Percentiles rank a stretch among this genome's conserved stretches.
Evolutionary conservation across 345 rosid species (phyloP).

Genomic region (Arabidopsis arenosa): DNA sequence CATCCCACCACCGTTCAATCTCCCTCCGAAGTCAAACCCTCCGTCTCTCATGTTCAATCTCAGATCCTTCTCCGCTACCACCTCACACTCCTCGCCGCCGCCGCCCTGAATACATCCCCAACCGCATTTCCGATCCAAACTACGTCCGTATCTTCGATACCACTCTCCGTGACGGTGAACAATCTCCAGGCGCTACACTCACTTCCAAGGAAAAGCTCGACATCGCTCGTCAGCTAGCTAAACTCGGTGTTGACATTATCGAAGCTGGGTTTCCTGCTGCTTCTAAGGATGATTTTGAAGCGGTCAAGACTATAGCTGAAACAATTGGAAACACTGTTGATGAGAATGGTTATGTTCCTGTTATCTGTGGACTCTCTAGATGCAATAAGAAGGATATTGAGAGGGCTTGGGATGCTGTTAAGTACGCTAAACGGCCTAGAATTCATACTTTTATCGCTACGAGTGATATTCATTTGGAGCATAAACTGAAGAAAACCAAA

Average conservation of each 20-base stretch:
- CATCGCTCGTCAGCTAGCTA: conserved; percentile 86
- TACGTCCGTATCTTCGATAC: conserved; percentile 93
- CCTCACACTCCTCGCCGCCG: conserved; percentile 29
- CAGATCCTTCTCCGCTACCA: conserved; percentile 40
- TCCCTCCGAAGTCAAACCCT: conserved; percentile 35
- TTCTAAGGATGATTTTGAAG: conserved; percentile 91
- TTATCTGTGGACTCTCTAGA: conserved; percentile 90
- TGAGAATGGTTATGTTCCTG: conserved; percentile 77
- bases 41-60: conserved; percentile 43
- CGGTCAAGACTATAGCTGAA: conserved; percentile 71
- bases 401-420: conserved; percentile 91
- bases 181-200: conserved; percentile 95
- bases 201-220: conserved; percentile 89
- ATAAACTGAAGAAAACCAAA: conserved; percentile 76
- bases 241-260: conserved; percentile 88
- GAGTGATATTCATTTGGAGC: conserved; percentile 80
- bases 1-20: conserved; percentile 20
- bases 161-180: conserved; percentile 98
- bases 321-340: conserved; percentile 75
- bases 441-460: conserved; percentile 92
- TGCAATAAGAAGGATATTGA: conserved; percentile 80
- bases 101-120: conserved; percentile 77
- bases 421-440: conserved; percentile 77
- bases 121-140: conserved; percentile 68
- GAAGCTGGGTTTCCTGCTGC: conserved; percentile 96